Base-by-base conservation (phyloP, 2,329 filamentous ascomycete genomes). In the Xylariaceae sp. region DNA sequence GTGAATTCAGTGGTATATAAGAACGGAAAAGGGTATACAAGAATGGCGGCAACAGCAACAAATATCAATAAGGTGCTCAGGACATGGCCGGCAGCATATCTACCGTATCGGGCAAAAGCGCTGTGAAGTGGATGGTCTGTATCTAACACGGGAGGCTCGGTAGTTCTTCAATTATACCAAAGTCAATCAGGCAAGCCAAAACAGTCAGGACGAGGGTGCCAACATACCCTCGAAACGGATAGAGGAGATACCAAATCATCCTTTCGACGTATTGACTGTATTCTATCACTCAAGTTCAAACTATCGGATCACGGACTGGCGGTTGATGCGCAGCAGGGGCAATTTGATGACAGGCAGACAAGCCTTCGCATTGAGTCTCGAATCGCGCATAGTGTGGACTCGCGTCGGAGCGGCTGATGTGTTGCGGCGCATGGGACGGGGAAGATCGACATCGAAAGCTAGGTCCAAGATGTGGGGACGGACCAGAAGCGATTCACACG, bases 181-280 rank as follows among this genome's bases (percentile, higher is more conserved):
- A 54, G 62, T 66, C 56, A 63, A 61, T 54, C 51, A 54, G 32
- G 36, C 29, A 21, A 34, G 39, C 21, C 45, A 19, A 46, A 26
- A 13, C 9, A 49, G 32, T 32, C 19, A 18, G 30, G 37, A 50
- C 32, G 56, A 41, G 36, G 21, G 36, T 19, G 18, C 46, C 37
- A 42, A 79, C 85, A 71, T 72, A 88, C 86, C 87, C 86, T 80
- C 87, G 80, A 62, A 91, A 76, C 67, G 87, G 87, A 74, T 87
- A 90, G 61, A 91, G 74, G 48, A 91, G 73, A 74, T 87, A 89
- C 86, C 86, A 89, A 72, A 89, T 86, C 86, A 89, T 83, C 65
- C 64, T 70, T 67, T 59, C 56, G 58, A 57, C 51, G 43, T 40
- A 50, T 53, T 48, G 41, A 51, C 47, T 58, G 54, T 54, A 49